phyloP scores from a whole-genome alignment of 768 basidiomycete genomes.

The Podaxis pistillaris region DNA sequence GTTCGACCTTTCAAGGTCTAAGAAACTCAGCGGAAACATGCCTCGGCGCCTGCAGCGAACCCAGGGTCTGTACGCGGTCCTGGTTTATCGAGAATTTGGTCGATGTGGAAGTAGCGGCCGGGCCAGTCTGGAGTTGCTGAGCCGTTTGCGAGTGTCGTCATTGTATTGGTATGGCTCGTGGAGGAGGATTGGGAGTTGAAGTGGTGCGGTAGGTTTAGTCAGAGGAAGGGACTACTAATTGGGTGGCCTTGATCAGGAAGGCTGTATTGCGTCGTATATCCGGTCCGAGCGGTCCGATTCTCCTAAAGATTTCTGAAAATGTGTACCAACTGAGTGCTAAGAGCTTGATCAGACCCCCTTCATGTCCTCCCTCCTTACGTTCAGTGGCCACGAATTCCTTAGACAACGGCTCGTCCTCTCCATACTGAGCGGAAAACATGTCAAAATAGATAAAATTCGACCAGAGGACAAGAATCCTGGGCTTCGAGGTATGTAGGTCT shows the following conservation, averaged over 20 bases:
- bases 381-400: slow-evolving; percentile 80
- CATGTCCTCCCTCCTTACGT: slow-evolving; percentile 50
- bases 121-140: slow-evolving; percentile 37
- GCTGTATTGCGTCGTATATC: not conserved
- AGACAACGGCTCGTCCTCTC: slow-evolving; percentile 87
- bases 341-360: slow-evolving; percentile 26
- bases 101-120: slow-evolving; percentile 76
- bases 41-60: slow-evolving; percentile 80
- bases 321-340: not conserved
- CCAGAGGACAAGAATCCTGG: slow-evolving; percentile 94
- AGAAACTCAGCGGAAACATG: slow-evolving; percentile 30
- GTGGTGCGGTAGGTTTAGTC: slow-evolving; percentile 10
- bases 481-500: slow-evolving; percentile 61
- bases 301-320: not conserved
- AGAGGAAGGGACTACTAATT: slow-evolving; percentile 10
- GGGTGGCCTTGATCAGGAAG: not conserved
- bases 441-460: slow-evolving; percentile 86
- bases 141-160: slow-evolving; percentile 22
- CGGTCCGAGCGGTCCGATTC: not conserved
- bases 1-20: not conserved
- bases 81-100: slow-evolving; percentile 80
- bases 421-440: slow-evolving; percentile 81
- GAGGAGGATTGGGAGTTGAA: not conserved
- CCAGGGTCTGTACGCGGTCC: slow-evolving; percentile 89
- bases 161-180: slow-evolving; percentile 4